Evolutionary conservation across 306 rosid species (phyloP), one percentile per base, ranked within the genome.

Genomic region (Glycine tomentella): DNA sequence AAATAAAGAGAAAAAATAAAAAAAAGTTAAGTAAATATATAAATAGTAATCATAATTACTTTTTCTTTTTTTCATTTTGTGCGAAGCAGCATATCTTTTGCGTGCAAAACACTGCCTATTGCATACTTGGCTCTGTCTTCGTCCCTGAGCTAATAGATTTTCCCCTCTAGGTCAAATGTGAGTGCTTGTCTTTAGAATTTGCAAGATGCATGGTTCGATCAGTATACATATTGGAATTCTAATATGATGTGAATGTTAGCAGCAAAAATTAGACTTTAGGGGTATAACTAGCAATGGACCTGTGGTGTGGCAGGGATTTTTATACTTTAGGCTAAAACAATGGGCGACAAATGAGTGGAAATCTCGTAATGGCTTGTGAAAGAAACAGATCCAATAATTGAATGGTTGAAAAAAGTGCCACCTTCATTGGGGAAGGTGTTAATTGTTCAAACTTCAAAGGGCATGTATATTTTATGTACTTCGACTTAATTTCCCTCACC

Each of bases 301-400:
- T 45, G 38, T 62, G 45, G 40, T 62, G 45, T 34, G 3, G 67
- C 67, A 61, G n/a, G 0, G 9, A 63, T 34, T 63, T 63, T 33
- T 36, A 63, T 9, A 63, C 69, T 63, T 67, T 67, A 7, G 42
- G 1, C 84, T 55, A 81, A 65, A 56, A 63, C 71, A 49, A 83
- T 64, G 83, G 80, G 83, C 71, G 77, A 78, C 87, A 73, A 78
- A 66, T 49, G 65, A 72, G 80, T 56, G 66, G 42, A 45, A 65
- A 20, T 15, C 50, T 72, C 40, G 58, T 20, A 78, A 78, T 72
- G 80, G 13, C 50, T 46, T 56, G 13, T 13, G 9, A 73, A 83
- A 73, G 61, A 2, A 83, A 48, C 64, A 3, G 0, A 65, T 66
- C 80, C 72, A 73, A 83, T 78, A 65, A 79, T 83, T 83, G 72